These are phyloP conservation scores for Globisporangium solare DNA, from an alignment of 352 stramenopile genomes.

Conservation along the genomic window DNA sequence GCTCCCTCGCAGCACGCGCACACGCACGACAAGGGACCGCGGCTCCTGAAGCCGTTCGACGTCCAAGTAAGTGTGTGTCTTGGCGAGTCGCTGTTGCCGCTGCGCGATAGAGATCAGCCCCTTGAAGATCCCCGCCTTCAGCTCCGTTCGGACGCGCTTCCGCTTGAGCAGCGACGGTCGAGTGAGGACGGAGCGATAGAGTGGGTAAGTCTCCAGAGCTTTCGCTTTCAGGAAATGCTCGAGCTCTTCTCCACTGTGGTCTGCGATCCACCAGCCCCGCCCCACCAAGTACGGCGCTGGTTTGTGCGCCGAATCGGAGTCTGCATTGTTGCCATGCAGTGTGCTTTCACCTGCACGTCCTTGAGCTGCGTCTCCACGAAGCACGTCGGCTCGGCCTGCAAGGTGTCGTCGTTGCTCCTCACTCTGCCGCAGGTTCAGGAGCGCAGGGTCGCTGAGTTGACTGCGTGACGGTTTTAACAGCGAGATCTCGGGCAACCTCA, in stretches of 20 bases:
- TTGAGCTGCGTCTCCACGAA: constrained; percentile 10
- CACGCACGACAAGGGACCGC: constrained; percentile 51
- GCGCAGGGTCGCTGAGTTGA: constrained; percentile 33
- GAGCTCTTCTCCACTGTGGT: constrained; percentile 69
- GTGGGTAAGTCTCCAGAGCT: constrained; percentile 72
- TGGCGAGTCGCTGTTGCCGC: constrained; percentile 11
- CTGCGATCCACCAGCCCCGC: constrained; percentile 72
- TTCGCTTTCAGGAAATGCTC: constrained; percentile 65
- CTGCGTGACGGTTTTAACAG: constrained; percentile 12
- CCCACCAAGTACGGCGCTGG: constrained; percentile 44
- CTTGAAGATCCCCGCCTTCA: constrained; percentile 79
- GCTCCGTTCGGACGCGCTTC: constrained; percentile 44
- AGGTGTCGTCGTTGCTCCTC: constrained; percentile 52
- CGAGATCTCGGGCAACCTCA: constrained; percentile 24
- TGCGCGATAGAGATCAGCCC: constrained; percentile 63
- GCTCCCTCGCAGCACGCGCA: constrained; percentile 68
- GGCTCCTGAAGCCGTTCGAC: constrained; percentile 44
- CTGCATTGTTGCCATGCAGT: constrained; percentile 4
- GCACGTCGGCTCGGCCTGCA: constrained; percentile 38
- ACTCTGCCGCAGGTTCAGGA: constrained; percentile 36
- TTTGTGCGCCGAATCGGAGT: constrained; percentile 11
- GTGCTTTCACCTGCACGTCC: neutral
- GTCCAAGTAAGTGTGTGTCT: constrained; percentile 27
- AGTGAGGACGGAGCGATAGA: constrained; percentile 58
- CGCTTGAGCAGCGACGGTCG: constrained; percentile 49